Evolutionary conservation across 2,329 filamentous ascomycete genomes (phyloP), one percentile per base, ranked within the genome.

Genomic region (Diaporthe aspalathi): DNA sequence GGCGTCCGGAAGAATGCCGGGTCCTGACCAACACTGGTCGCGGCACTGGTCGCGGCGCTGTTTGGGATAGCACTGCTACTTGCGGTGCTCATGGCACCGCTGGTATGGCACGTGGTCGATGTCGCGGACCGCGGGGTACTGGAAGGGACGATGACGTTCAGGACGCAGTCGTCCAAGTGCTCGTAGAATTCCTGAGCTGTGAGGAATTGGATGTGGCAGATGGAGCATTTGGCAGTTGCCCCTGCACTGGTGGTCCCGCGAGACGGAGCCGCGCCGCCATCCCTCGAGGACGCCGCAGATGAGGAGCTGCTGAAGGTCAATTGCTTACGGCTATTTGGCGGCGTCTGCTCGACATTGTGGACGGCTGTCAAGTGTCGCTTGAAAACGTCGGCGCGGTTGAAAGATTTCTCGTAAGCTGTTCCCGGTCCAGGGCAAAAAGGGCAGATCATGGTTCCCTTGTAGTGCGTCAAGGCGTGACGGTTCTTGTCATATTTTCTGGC

Each of bases 401-500:
- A 98, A 74, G 93, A 94, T 85, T 98, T 98, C 81, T 98, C 95
- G 7, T 92, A 93, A 1, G 94, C 89, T 3, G 94, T 95, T 7
- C 95, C 94, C 24, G 92, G 92, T 5, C 94, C 94, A 0, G 95
- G 94, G 76, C 96, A 98, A 82, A 98, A 98, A 6, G 95, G 95
- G 78, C 96, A 99, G 9, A 97, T 93, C 94, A 98, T 73, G 17
- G 94, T 98, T 11, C 95, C 95, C 81, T 97, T 97, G 86, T 98
- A 99, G 79, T 98, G 96, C 3, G 95, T 98, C 74, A 98, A 83
- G 1, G 95, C 97, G 80, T 99, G 96, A 16, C 96, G 87, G 81
- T 98, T 98, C 86, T 98, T 98, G 84, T 98, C 96, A 80, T 98
- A 99, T 81, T 98, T 98, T 73, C 95, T 89, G 3, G 95, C 95